A percentile compares a stretch with the other conserved stretches of the same genome.
These are phyloP conservation scores for Colletotrichum karsti DNA, from an alignment of 2,329 filamentous ascomycete species.

Conservation along the genomic window DNA sequence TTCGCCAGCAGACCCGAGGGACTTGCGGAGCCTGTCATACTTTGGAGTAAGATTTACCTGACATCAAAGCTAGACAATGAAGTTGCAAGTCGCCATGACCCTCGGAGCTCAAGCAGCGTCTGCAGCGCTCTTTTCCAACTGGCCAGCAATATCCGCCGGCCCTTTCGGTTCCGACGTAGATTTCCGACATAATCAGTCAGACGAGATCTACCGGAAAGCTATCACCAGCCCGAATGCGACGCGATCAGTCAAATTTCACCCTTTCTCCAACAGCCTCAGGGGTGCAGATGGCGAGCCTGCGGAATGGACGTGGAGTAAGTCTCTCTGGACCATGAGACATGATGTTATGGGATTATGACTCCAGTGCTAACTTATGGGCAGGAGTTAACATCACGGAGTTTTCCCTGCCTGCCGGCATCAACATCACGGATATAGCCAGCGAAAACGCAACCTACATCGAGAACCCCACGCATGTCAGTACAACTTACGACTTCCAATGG, in stretches of 20 bases:
- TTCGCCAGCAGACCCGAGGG: too few relatives aligned
- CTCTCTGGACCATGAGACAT: too few relatives aligned
- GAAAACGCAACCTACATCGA: background rate
- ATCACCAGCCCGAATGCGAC: background rate
- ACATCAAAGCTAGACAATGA: too few relatives aligned
- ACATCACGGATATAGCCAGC: background rate
- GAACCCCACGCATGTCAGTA: background rate
- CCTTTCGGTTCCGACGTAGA: background rate
- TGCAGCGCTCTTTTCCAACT: background rate
- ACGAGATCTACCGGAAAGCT: background rate
- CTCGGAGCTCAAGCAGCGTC: too few relatives aligned
- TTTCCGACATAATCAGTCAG: background rate
- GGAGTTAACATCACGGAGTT: conserved; percentile 13
- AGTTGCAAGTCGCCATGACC: too few relatives aligned
- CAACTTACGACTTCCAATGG: conserved; percentile 11
- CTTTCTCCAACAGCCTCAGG: background rate
- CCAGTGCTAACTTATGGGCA: background rate
- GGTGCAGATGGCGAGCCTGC: background rate
- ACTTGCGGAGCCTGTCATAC: too few relatives aligned
- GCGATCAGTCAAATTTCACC: background rate
- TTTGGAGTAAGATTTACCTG: too few relatives aligned
- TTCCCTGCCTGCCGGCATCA: background rate
- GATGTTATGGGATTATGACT: background rate
- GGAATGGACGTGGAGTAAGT: conserved; percentile 16
- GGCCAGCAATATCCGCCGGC: background rate